These are phyloP conservation scores for Xanthoceras sorbifolium DNA, from an alignment of 345 rosid species.

Conservation along the genomic window DNA sequence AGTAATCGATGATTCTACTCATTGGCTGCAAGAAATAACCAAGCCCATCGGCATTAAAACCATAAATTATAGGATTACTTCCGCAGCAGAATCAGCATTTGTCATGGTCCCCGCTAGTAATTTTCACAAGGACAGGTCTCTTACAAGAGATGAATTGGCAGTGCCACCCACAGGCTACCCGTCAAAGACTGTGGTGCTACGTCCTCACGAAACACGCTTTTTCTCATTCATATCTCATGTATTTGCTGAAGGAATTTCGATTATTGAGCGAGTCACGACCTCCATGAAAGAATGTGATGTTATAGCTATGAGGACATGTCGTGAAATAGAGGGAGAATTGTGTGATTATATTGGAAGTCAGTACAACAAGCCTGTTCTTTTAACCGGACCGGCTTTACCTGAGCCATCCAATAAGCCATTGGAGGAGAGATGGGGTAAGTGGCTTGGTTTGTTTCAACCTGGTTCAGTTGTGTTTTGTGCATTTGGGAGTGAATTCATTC, in stretches of 20 bases:
- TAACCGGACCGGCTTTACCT: conserved; percentile 47
- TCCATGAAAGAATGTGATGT: no score
- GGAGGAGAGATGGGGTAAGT: no score
- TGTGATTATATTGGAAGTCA: conserved; percentile 72
- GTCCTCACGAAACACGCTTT: no score
- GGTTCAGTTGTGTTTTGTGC: no score
- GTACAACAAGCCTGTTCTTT: conserved; percentile 48
- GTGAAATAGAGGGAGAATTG: conserved; percentile 58
- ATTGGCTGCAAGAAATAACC: no score
- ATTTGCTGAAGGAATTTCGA: no score
- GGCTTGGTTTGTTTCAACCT: no score
- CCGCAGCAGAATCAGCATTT: conserved; percentile 55
- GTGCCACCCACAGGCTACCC: conserved; percentile 62
- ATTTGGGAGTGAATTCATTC: no score
- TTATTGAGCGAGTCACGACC: no score
- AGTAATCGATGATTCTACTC: conserved; percentile 49
- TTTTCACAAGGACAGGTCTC: conserved; percentile 27
- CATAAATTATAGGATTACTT: conserved; percentile 45
- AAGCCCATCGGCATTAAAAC: no score
- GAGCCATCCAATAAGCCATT: no score
- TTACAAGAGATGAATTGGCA: conserved; percentile 44
- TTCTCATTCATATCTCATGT: no score
- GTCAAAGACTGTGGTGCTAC: conserved; percentile 44
- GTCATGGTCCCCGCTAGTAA: conserved; percentile 57
- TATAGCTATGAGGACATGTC: conserved; percentile 63